These are phyloP conservation scores for Hypocrella siamensis DNA, from an alignment of 2,329 filamentous ascomycete species.

Conservation along the genomic window DNA sequence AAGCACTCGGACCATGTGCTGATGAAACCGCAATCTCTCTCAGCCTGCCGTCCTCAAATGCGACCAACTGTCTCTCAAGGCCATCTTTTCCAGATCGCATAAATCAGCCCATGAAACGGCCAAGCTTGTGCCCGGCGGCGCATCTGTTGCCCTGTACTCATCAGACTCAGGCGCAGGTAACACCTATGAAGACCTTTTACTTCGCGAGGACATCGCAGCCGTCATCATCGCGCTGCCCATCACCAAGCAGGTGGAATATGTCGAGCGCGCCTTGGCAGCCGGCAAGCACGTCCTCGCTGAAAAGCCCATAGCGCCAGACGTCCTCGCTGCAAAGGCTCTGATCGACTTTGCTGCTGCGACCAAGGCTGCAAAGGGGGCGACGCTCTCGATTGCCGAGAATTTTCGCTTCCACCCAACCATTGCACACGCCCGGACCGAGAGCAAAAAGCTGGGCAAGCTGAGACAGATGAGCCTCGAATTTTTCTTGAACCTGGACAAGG, in stretches of 20 bases:
- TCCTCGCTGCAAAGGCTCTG: slow-evolving; percentile 25
- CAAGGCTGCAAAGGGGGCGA: not conserved
- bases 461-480: slow-evolving; percentile 31
- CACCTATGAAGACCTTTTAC: slow-evolving; percentile 33
- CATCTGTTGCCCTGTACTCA: slow-evolving; percentile 35
- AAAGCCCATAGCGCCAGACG: slow-evolving; percentile 50
- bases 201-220: slow-evolving; percentile 34
- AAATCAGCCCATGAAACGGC: slow-evolving; percentile 19
- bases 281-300: slow-evolving; percentile 59
- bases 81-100: slow-evolving; percentile 49
- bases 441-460: slow-evolving; percentile 13
- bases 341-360: slow-evolving; percentile 13
- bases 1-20: no score
- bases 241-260: slow-evolving; percentile 38
- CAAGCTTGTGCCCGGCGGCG: not conserved
- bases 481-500: no score
- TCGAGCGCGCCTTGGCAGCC: slow-evolving; percentile 41
- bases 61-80: slow-evolving; percentile 37
- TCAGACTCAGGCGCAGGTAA: slow-evolving; percentile 30
- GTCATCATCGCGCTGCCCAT: slow-evolving; percentile 49
- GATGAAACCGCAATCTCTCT: no score
- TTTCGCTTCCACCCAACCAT: slow-evolving; percentile 47
- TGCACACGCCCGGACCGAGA: slow-evolving; percentile 30
- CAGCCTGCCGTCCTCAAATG: slow-evolving; percentile 42
- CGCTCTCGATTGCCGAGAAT: slow-evolving; percentile 56